Evolutionary conservation across 768 basidiomycete species (phyloP).

Genomic region (Naganishia vishniacii): DNA sequence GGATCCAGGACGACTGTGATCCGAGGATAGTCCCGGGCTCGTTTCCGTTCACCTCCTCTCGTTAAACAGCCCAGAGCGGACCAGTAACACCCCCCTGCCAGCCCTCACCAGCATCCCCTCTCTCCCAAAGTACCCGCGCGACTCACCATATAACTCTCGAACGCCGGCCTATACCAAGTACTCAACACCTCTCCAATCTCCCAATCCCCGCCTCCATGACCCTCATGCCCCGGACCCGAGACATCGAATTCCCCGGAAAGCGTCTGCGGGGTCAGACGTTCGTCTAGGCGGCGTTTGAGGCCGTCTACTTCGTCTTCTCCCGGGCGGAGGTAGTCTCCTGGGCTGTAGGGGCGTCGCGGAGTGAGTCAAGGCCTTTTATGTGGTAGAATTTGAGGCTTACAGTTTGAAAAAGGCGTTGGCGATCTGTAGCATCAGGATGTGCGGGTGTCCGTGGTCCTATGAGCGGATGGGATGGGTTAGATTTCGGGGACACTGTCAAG

Average conservation of each 20-base stretch:
- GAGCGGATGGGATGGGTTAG: background rate
- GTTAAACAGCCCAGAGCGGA: too few species aligned
- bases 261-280: conserved; percentile 61
- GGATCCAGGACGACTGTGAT: background rate
- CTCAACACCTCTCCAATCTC: conserved; percentile 94
- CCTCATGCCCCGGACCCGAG: conserved; percentile 52
- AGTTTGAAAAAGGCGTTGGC: conserved; percentile 99
- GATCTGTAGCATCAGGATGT: conserved; percentile 96
- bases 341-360: conserved; percentile 42
- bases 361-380: background rate
- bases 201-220: conserved; percentile 79
- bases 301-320: conserved; percentile 90
- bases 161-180: conserved; percentile 97
- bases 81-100: too few species aligned
- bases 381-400: conserved; percentile 49
- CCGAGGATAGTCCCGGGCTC: too few species aligned
- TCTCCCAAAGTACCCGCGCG: background rate
- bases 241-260: conserved; percentile 23
- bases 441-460: conserved; percentile 94
- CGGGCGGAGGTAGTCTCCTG: conserved; percentile 97
- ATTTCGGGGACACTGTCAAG: background rate
- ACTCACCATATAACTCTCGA: conserved; percentile 96
- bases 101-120: background rate
- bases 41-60: too few species aligned
- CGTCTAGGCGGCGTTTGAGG: conserved; percentile 79